These are phyloP conservation scores for Gyromitra esculenta DNA, from an alignment of 2,329 filamentous ascomycete species.

Conservation along the genomic window DNA sequence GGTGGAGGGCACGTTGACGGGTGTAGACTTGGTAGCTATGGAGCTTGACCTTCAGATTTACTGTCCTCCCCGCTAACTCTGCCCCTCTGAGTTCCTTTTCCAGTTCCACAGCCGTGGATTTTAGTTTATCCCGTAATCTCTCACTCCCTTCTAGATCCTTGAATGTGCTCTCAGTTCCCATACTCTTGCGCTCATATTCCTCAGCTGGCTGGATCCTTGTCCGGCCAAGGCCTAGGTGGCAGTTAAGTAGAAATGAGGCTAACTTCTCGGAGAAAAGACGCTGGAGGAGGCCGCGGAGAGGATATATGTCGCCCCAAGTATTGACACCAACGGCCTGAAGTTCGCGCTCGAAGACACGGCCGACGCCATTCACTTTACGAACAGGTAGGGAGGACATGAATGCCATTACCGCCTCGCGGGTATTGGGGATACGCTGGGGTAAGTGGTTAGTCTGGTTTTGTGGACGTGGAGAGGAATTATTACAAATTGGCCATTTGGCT, in stretches of 20 bases:
- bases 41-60: slow-evolving; percentile 91
- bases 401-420: slow-evolving; percentile 77
- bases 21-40: slow-evolving; percentile 94
- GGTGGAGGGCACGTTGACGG: slow-evolving; percentile 78
- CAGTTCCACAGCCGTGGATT: slow-evolving; percentile 82
- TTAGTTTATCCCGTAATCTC: slow-evolving; percentile 78
- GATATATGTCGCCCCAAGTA: slow-evolving; percentile 87
- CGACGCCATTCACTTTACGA: slow-evolving; percentile 94
- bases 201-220: slow-evolving; percentile 87
- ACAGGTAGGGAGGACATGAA: slow-evolving; percentile 88
- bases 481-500: slow-evolving; percentile 90
- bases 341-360: slow-evolving; percentile 90
- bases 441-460: slow-evolving; percentile 7
- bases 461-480: not conserved
- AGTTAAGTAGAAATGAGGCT: slow-evolving; percentile 75
- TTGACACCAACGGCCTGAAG: slow-evolving; percentile 86
- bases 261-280: slow-evolving; percentile 91
- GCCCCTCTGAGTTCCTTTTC: slow-evolving; percentile 84
- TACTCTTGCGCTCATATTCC: slow-evolving; percentile 89
- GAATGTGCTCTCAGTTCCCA: slow-evolving; percentile 94
- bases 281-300: slow-evolving; percentile 70
- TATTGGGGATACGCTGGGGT: slow-evolving; percentile 67
- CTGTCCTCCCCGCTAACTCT: slow-evolving; percentile 86
- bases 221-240: slow-evolving; percentile 84
- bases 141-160: slow-evolving; percentile 75